Evolutionary conservation across 208 protist genomes (phyloP), one percentile per base, ranked within the genome.

Genomic region (Acanthamoeba healyi): DNA sequence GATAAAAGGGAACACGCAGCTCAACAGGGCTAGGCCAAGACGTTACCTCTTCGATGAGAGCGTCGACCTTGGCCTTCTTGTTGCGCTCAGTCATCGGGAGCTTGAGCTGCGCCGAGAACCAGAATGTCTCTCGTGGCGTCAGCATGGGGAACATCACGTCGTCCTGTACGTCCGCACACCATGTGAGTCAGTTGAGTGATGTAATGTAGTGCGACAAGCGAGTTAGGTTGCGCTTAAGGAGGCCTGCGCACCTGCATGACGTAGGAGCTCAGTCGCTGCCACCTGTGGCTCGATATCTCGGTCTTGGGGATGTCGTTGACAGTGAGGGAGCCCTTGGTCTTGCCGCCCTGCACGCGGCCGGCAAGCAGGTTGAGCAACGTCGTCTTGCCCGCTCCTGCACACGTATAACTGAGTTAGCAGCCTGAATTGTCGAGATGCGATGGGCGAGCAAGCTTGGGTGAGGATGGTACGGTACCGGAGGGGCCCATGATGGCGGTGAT

Each of bases 401-500:
- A 56, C 51, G 51, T 24, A 17, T 1, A 34, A 34, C n/a, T n/a
- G 24, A 24, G 42, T n/a, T n/a, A 36, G 7, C 36, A 79, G 42
- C 9, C 36, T 34, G n/a, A 79, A 46, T 2, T 10, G 42, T 46
- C 7, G 6, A 46, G n/a, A 36, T 34, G 17, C n/a, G n/a, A n/a
- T n/a, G n/a, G n/a, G n/a, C n/a, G n/a, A n/a, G n/a, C n/a, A 9
- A 79, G 38, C 38, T 36, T 9, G 15, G 61, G 12, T 24, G n/a
- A 29, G 1, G 63, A 38, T n/a, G 17, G 63, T 0, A 70, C 1
- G 9, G 87, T 79, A 93, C 87, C 87, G 42, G 87, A 93, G 42
- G 87, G 87, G 40, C 87, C 87, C 54, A 93, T 93, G n/a, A 93
- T 93, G 87, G 87, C 87, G 46, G 61, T 93, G 61, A 93, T 34